These are phyloP conservation scores for Acacia melanoxylon DNA, from an alignment of 306 rosid genomes.

Conservation along the genomic window DNA sequence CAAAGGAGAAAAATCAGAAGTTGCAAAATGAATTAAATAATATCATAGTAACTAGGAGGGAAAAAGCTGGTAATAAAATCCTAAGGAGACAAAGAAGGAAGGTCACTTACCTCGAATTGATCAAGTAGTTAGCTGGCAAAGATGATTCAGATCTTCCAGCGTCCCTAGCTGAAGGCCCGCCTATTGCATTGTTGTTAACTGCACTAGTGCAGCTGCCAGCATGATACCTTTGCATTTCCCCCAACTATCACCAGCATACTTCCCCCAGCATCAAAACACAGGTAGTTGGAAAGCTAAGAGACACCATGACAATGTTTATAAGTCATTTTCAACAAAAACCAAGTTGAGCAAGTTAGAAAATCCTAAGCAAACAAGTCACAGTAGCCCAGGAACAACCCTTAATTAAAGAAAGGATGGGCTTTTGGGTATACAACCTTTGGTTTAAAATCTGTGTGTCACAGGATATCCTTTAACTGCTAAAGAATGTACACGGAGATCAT, in stretches of 20 bases:
- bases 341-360: conserved; percentile 12
- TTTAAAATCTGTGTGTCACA: conserved; percentile 12
- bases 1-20: background rate
- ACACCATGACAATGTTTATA: conserved; percentile 25
- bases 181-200: conserved; percentile 74
- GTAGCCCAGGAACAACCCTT: conserved; percentile 15
- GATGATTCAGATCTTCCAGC: conserved; percentile 79
- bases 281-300: conserved; percentile 44
- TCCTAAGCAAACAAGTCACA: background rate
- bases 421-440: conserved; percentile 11
- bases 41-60: background rate
- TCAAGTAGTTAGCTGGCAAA: conserved; percentile 64
- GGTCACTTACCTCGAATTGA: conserved; percentile 67
- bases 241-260: conserved; percentile 90
- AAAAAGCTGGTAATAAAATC: background rate
- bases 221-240: conserved; percentile 93
- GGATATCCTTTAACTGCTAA: conserved; percentile 29
- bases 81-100: background rate
- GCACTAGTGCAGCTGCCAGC: conserved; percentile 89
- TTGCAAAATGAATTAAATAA: conserved; percentile 10
- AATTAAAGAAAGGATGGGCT: background rate
- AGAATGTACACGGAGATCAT: conserved; percentile 18
- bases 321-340: conserved; percentile 29
- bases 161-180: conserved; percentile 85
- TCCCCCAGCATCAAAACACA: conserved; percentile 69